Base-by-base conservation (phyloP, 163 green algal genomes). In the Smithsoniella earleae region DNA sequence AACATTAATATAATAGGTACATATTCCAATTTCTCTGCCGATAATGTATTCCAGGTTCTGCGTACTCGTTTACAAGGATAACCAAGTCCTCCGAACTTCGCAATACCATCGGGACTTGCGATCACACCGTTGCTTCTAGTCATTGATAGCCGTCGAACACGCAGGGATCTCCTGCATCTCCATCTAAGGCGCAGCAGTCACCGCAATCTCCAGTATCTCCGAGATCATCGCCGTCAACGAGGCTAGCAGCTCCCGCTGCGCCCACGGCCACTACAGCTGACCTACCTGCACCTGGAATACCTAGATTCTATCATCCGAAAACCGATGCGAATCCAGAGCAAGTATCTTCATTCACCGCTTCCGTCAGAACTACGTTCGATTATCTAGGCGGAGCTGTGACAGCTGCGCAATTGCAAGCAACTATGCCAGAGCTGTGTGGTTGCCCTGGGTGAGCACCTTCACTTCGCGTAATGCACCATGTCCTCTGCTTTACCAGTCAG, bases 191-290 rank as follows among this genome's bases (percentile, higher is more conserved):
- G 5, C 27, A 30, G 34, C 49, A 64, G 1, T 8, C n/a, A n/a
- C n/a, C n/a, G n/a, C n/a, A n/a, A n/a, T 49, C 13, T 10, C 40
- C 40, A 22, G 40, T 25, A 18, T 69, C 58, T 31, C 58, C 58
- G n/a, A 5, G 20, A 33, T 33, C 58, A 25, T 69, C 58, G 3
- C 58, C 58, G 27, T 69, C 58, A 6, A 76, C 81, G 74, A 85
- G 84, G 74, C 77, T 90, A 4, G 74, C 79, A 2, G 22, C 31
- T 3, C 74, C 77, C 2, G 66, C 46, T 3, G 77, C 74, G 27
- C 78, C 76, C 20, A 43, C 77, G 0, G 78, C 58, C 27, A 43
- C 77, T 1, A 77, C 58, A 43, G 58, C 58, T 13, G 58, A 69
- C 22, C 34, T 34, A 13, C 8, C 58, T 13, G 58, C 58, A 43